Percentiles rank a stretch among this genome's conserved stretches.
Conservation (phyloP, 306 rosid species). For the Malus asiatica region DNA sequence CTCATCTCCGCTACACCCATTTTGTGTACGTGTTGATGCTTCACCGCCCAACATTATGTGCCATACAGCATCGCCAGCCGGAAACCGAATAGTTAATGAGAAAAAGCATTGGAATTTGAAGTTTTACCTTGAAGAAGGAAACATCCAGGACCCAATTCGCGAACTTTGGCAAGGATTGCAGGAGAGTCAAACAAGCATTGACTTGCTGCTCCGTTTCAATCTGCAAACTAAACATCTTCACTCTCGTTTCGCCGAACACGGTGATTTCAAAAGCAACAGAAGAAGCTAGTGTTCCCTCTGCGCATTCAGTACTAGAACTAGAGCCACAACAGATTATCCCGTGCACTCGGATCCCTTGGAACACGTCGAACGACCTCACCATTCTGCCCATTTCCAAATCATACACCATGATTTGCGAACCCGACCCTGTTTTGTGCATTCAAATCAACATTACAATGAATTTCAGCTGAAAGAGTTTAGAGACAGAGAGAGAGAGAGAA, state of each 20-base stretch:
- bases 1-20: too few species aligned
- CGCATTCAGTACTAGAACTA: background rate
- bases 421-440: constrained; percentile 47
- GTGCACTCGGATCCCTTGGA: constrained; percentile 90
- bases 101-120: too few species aligned
- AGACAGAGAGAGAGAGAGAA: background rate
- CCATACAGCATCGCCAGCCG: too few species aligned
- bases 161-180: constrained; percentile 60
- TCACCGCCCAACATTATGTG: too few species aligned
- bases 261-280: constrained; percentile 23
- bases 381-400: constrained; percentile 46
- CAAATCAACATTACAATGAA: background rate
- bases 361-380: constrained; percentile 43
- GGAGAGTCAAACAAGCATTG: constrained; percentile 20
- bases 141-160: constrained; percentile 80
- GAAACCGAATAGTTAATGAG: too few species aligned
- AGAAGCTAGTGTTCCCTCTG: background rate
- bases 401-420: constrained; percentile 61
- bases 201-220: constrained; percentile 23
- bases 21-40: too few species aligned
- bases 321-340: constrained; percentile 42
- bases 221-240: constrained; percentile 45
- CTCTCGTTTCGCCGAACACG: constrained; percentile 74
- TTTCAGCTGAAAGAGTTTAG: background rate
- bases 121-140: constrained; percentile 64